These are phyloP conservation scores for Botryotinia narcissicola DNA, from an alignment of 2,329 filamentous ascomycete genomes.

Conservation along the genomic window DNA sequence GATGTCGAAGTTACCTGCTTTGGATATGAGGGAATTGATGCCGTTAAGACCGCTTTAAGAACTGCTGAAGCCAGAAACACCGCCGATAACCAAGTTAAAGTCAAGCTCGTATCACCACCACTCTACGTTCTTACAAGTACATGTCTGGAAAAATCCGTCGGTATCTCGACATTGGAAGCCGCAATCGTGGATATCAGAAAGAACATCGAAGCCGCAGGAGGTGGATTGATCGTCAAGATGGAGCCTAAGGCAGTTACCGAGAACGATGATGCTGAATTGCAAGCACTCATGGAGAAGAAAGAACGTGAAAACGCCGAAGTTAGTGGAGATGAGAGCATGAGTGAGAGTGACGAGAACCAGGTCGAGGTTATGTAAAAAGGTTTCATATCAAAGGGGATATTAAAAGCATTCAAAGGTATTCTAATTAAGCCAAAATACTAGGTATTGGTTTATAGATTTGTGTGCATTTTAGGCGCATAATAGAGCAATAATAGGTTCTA, in stretches of 20 bases:
- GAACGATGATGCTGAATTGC: constrained; percentile 94
- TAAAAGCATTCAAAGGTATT: constrained; percentile 34
- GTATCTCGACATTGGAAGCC: constrained; percentile 80
- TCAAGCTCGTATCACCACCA: constrained; percentile 95
- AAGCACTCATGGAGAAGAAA: constrained; percentile 98
- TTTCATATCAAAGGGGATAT: constrained; percentile 23
- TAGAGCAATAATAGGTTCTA: constrained; percentile 15
- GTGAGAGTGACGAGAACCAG: constrained; percentile 89
- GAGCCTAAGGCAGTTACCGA: constrained; percentile 98
- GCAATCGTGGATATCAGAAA: constrained; percentile 83
- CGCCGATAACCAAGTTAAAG: constrained; percentile 90
- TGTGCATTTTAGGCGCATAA: constrained; percentile 38
- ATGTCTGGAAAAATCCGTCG: constrained; percentile 86
- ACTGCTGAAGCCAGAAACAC: constrained; percentile 93
- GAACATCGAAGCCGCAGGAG: constrained; percentile 75
- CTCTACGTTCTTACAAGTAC: constrained; percentile 95
- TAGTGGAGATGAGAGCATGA: constrained; percentile 94
- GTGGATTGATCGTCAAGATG: constrained; percentile 90
- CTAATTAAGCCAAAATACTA: constrained; percentile 7
- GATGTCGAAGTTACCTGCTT: constrained; percentile 96
- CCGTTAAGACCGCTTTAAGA: constrained; percentile 88
- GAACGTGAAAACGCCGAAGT: constrained; percentile 98
- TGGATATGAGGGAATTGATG: constrained; percentile 96
- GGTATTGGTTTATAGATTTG: constrained; percentile 19
- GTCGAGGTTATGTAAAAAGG: constrained; percentile 50